Conservation (phyloP, 495 filamentous ascomycete species). For the Penicillium cosmopolitanum region DNA sequence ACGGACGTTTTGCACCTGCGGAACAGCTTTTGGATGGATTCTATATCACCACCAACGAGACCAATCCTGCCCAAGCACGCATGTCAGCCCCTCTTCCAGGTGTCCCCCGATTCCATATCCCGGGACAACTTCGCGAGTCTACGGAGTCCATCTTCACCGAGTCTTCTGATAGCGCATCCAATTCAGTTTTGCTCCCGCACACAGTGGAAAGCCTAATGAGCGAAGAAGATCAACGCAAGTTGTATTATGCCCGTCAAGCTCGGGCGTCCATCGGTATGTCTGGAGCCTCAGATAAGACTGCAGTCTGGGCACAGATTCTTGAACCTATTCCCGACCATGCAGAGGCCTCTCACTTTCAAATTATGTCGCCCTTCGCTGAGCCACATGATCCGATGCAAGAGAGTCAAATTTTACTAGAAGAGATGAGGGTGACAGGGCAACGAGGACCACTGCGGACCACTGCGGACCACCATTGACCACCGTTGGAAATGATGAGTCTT, state of each 20-base stretch:
- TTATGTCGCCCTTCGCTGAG: neutral
- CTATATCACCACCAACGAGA: slow-evolving; percentile 37
- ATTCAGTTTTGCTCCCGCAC: slow-evolving; percentile 72
- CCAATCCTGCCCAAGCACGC: slow-evolving; percentile 38
- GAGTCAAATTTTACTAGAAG: neutral
- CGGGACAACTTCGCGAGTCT: slow-evolving; percentile 58
- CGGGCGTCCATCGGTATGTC: slow-evolving; percentile 35
- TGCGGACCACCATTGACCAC: neutral
- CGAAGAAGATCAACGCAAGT: slow-evolving; percentile 73
- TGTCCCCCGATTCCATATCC: slow-evolving; percentile 53
- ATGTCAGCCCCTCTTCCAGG: slow-evolving; percentile 48
- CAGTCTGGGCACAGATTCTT: neutral
- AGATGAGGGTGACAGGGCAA: neutral
- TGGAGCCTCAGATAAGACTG: slow-evolving; percentile 3
- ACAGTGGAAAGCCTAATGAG: slow-evolving; percentile 84
- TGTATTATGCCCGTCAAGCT: slow-evolving; percentile 67
- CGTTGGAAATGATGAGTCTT: neutral
- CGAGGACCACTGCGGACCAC: neutral
- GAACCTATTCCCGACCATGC: neutral
- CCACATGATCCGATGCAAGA: neutral
- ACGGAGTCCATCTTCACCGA: slow-evolving; percentile 68
- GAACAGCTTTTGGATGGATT: slow-evolving; percentile 59
- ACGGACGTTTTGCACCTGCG: slow-evolving; percentile 58
- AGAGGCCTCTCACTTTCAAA: neutral
- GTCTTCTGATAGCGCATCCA: slow-evolving; percentile 57